Conservation (phyloP, 345 rosid genomes). For the Rhizophora mangle region DNA sequence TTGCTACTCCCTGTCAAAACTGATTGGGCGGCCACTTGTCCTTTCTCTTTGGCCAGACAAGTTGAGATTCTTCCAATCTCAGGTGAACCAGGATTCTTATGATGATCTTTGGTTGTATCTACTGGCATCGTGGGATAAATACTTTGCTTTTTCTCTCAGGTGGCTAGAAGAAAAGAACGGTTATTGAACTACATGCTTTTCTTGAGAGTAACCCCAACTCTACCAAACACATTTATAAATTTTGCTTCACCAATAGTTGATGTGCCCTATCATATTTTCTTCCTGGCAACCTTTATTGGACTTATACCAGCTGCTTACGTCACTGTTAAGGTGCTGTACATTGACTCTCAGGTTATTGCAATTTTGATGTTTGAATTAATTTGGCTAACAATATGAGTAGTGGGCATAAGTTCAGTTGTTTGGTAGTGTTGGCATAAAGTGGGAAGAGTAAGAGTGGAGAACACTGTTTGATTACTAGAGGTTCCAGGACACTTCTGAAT, state of each 20-base stretch:
- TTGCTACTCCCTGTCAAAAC: constrained; percentile 78
- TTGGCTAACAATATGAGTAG: background rate
- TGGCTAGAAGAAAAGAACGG: constrained; percentile 63
- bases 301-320: constrained; percentile 90
- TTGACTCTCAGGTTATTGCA: background rate
- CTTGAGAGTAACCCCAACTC: constrained; percentile 84
- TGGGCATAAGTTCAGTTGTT: background rate
- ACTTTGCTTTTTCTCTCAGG: constrained; percentile 41
- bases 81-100: constrained; percentile 42
- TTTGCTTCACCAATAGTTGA: constrained; percentile 91
- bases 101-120: background rate
- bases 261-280: constrained; percentile 87
- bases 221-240: constrained; percentile 89
- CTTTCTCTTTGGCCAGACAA: constrained; percentile 89
- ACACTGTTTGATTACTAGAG: too few species aligned
- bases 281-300: constrained; percentile 71
- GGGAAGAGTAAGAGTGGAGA: background rate
- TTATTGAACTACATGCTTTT: constrained; percentile 86
- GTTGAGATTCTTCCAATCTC: constrained; percentile 78
- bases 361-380: background rate
- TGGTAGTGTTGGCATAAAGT: background rate
- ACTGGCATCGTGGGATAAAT: constrained; percentile 5
- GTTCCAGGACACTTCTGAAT: too few species aligned
- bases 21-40: constrained; percentile 79
- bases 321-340: constrained; percentile 68